Percentiles rank a stretch among this genome's conserved stretches.
These are phyloP conservation scores for Aureobasidium mangrovei DNA, from an alignment of 2,329 filamentous ascomycete genomes.

Conservation along the genomic window DNA sequence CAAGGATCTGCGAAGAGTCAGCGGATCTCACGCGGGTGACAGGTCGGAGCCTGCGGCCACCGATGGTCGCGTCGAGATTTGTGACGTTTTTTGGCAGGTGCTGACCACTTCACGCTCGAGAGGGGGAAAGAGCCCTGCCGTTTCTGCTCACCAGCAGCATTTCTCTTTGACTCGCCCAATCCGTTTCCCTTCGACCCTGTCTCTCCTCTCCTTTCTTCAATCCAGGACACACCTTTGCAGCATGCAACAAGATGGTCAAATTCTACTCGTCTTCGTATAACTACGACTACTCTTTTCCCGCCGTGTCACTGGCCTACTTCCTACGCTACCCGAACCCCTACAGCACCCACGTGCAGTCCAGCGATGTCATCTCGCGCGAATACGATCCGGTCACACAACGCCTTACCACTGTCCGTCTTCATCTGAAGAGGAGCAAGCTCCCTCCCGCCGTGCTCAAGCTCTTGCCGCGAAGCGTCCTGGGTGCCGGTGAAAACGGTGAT, in stretches of 20 bases:
- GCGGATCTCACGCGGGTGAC: neutral
- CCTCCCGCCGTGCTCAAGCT: constrained; percentile 67
- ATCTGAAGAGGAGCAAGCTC: constrained; percentile 72
- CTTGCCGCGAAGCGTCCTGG: constrained; percentile 59
- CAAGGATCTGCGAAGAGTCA: neutral
- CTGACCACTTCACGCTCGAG: neutral
- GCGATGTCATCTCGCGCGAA: constrained; percentile 68
- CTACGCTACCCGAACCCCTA: constrained; percentile 84
- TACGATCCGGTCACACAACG: constrained; percentile 66
- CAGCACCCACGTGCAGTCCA: constrained; percentile 71
- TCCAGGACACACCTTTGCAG: neutral
- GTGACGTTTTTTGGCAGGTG: neutral
- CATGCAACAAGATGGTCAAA: constrained; percentile 38
- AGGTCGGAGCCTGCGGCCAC: neutral
- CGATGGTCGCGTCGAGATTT: neutral
- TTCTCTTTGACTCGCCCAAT: neutral
- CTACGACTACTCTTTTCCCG: constrained; percentile 74
- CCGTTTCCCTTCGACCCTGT: neutral
- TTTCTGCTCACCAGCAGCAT: neutral
- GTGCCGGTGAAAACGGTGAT: constrained; percentile 46
- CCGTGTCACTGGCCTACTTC: constrained; percentile 82
- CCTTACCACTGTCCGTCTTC: constrained; percentile 68
- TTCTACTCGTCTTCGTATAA: constrained; percentile 52
- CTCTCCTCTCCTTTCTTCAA: neutral
- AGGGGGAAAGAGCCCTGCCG: neutral